Conservation (phyloP, 129 eudicot genomes). For the Ambrosia artemisiifolia region DNA sequence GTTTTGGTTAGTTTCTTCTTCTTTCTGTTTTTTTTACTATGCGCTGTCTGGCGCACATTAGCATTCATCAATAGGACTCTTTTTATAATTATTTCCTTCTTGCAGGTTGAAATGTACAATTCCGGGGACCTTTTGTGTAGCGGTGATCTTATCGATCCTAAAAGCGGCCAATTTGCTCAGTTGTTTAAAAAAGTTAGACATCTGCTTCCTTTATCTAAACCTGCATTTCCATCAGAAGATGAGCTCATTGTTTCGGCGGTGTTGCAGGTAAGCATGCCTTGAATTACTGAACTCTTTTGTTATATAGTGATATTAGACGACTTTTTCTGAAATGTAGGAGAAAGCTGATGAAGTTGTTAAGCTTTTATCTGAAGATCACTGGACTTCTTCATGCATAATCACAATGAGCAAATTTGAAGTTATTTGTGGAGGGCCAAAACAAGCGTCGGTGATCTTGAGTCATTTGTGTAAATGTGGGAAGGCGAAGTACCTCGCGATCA, state of each 20-base stretch:
- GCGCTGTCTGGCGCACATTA: background rate
- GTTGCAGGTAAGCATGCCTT: slow-evolving; percentile 44
- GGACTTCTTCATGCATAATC: slow-evolving; percentile 75
- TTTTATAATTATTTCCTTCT: background rate
- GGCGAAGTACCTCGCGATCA: slow-evolving; percentile 49
- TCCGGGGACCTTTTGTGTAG: slow-evolving; percentile 49
- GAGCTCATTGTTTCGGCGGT: slow-evolving; percentile 42
- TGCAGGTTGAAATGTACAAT: slow-evolving; percentile 79
- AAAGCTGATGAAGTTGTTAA: slow-evolving; percentile 49
- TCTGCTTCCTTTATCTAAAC: slow-evolving; percentile 29
- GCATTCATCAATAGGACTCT: background rate
- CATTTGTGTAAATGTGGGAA: slow-evolving; percentile 60
- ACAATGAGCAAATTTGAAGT: slow-evolving; percentile 61
- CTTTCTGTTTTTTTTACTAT: background rate
- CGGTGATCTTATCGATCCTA: slow-evolving; percentile 44
- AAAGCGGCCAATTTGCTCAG: slow-evolving; percentile 43
- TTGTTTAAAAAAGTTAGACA: slow-evolving; percentile 44
- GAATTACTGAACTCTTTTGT: background rate
- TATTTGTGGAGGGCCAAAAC: slow-evolving; percentile 54
- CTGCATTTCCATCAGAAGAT: slow-evolving; percentile 40
- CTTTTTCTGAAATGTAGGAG: slow-evolving; percentile 37
- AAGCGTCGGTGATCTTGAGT: slow-evolving; percentile 64
- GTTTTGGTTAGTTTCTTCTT: slow-evolving; percentile 50
- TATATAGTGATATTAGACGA: background rate
- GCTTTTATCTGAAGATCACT: slow-evolving; percentile 51